Evolutionary conservation across 1,139 yeast species (phyloP), one percentile per base, ranked within the genome.

Genomic region (Magnusiomyces ingens): DNA sequence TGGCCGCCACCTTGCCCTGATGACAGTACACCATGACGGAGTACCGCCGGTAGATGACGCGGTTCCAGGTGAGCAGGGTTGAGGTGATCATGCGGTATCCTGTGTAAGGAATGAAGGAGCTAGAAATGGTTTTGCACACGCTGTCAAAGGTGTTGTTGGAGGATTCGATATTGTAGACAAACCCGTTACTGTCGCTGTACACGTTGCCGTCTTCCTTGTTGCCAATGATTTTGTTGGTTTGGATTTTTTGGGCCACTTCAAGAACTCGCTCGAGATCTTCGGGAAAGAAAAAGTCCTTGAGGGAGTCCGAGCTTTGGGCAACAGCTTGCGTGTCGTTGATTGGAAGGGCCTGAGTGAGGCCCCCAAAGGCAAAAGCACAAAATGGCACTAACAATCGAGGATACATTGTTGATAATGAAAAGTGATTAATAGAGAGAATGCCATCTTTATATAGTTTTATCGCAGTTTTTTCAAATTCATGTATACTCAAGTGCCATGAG

Each of bases 121-220:
- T 13, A 19, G 49, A 47, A 19, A 35, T 35, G 12, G 49, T 36
- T n/a, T n/a, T 19, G 44, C 49, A 47, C 11, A 17, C 47, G 19
- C 13, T 18, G 17, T 44, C 38, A 29, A n/a, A 36, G 11, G 17
- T n/a, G 4, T 36, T 12, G 40, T 36, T n/a, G n/a, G 11, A 4
- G 40, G 40, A 5, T 13, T n/a, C 17, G 3, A 36, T 36, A n/a
- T 36, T n/a, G 17, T 36, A 36, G 3, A 36, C 17, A 36, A 36
- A 36, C 17, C 40, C 40, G 11, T 36, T 36, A 12, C 17, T n/a
- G 40, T 36, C 40, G n/a, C 40, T 36, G 40, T 36, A 36, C 17
- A 4, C 11, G n/a, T n/a, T n/a, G 17, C 11, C 17, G 4, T 26
- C 32, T 36, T 36, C 40, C 40, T 36, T 36, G n/a, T 36, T 36